A percentile compares a stretch with the other conserved stretches of the same genome.
Conservation (phyloP, 257 asterid genomes). For the Voacanga thouarsii region DNA sequence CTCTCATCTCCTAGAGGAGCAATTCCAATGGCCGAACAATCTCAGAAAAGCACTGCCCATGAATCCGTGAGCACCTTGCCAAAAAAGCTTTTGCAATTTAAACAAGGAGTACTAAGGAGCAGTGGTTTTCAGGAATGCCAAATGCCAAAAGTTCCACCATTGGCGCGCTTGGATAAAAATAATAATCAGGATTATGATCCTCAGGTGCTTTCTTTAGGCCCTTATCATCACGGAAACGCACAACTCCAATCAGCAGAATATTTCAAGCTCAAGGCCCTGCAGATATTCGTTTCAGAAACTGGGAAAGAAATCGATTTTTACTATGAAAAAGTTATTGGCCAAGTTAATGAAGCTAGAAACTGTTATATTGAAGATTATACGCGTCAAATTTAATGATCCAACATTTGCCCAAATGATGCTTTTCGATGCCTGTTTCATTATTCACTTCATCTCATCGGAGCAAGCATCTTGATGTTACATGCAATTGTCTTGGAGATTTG, state of each 20-base stretch:
- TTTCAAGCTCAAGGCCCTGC: not conserved
- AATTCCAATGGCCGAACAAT: no score
- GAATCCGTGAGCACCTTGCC: not conserved
- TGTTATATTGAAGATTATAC: constrained; percentile 18
- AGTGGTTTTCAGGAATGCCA: no score
- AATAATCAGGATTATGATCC: constrained; percentile 17
- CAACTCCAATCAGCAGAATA: constrained; percentile 24
- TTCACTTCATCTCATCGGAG: no score
- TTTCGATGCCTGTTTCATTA: no score
- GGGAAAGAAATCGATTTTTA: no score
- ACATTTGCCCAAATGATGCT: no score
- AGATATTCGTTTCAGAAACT: no score
- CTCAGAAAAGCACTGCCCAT: no score
- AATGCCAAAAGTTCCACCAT: constrained; percentile 22
- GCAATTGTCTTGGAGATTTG: no score
- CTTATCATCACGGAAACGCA: constrained; percentile 27
- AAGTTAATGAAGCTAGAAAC: constrained; percentile 9
- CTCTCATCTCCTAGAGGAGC: no score
- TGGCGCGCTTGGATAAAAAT: constrained; percentile 2
- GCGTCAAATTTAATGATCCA: not conserved
- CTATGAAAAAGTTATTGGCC: constrained; percentile 11
- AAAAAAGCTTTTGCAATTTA: not conserved
- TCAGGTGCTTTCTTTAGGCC: constrained; percentile 27
- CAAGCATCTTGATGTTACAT: no score
- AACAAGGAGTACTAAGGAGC: not conserved